Evolutionary conservation across 1,139 yeast genomes (phyloP).

Genomic region (Blastobotrys aristatus): DNA sequence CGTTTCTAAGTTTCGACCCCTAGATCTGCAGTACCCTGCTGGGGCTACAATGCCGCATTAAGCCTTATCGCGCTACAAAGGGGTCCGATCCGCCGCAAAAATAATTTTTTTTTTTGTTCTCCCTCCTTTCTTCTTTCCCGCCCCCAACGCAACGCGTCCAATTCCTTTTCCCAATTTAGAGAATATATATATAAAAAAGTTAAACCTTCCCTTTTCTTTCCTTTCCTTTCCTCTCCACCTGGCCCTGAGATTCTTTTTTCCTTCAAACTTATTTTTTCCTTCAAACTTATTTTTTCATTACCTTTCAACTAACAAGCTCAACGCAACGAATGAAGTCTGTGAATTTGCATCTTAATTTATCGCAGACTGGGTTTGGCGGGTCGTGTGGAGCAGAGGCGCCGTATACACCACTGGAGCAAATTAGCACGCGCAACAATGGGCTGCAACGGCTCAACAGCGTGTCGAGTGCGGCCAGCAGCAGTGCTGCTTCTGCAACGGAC

Average conservation of each 20-base stretch:
- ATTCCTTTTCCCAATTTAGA: no score
- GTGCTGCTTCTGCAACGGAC: slow-evolving; percentile 2
- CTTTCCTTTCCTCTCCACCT: neutral
- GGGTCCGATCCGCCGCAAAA: no score
- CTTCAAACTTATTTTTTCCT: neutral
- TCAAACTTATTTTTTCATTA: neutral
- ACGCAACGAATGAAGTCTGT: neutral
- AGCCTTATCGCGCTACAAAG: no score
- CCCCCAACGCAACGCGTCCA: no score
- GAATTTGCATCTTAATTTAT: neutral
- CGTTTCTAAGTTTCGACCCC: no score
- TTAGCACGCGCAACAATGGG: no score
- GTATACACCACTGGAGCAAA: slow-evolving; percentile 9
- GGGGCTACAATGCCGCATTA: no score
- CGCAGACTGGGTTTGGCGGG: no score
- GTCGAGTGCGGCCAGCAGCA: neutral
- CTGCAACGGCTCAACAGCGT: slow-evolving; percentile 8
- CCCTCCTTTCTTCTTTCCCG: neutral
- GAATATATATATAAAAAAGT: no score
- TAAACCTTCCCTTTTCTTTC: neutral
- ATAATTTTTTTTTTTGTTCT: neutral
- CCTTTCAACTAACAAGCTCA: no score
- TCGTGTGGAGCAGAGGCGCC: slow-evolving; percentile 1
- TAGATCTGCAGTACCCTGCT: no score
- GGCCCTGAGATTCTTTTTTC: neutral